Percentiles rank a stretch among this genome's conserved stretches.
phyloP scores from a whole-genome alignment of 1,139 yeast species.

The Zygoascus sp. region DNA sequence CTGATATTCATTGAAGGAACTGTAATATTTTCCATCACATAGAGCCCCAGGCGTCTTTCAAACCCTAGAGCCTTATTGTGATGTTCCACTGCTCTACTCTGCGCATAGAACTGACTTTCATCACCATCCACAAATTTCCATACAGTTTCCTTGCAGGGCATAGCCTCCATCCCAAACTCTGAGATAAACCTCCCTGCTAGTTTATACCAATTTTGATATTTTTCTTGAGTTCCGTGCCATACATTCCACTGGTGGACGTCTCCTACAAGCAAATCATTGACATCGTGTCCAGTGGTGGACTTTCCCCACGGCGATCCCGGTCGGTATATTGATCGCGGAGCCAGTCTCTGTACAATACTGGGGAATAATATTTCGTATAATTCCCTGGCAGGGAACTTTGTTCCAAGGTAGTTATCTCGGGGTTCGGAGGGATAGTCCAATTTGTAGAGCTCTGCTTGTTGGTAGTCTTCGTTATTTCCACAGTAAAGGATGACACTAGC shows the following conservation, averaged over 20 bases:
- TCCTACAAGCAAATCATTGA: slow-evolving; percentile 39
- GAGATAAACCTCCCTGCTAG: slow-evolving; percentile 43
- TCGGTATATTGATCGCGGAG: slow-evolving; percentile 36
- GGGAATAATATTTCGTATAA: slow-evolving; percentile 41
- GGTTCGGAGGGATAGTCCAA: slow-evolving; percentile 8
- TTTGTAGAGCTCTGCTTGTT: slow-evolving; percentile 17
- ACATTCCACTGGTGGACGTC: slow-evolving; percentile 50
- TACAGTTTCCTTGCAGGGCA: slow-evolving; percentile 36
- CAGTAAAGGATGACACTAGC: slow-evolving; percentile 17
- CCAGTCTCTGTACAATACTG: slow-evolving; percentile 24
- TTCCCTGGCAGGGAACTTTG: slow-evolving; percentile 20
- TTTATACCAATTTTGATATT: slow-evolving; percentile 43
- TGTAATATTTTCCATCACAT: slow-evolving; percentile 39
- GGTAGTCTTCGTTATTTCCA: slow-evolving; percentile 25
- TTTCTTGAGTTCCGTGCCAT: slow-evolving; percentile 46
- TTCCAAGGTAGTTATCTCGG: slow-evolving; percentile 16
- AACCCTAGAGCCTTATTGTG: slow-evolving; percentile 41
- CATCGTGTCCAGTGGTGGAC: slow-evolving; percentile 25
- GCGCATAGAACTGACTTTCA: slow-evolving; percentile 37
- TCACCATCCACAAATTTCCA: slow-evolving; percentile 34
- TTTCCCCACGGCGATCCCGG: slow-evolving; percentile 43
- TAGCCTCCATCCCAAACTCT: slow-evolving; percentile 47
- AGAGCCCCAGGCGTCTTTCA: slow-evolving; percentile 39
- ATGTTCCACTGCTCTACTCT: slow-evolving; percentile 37
- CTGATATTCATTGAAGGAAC: slow-evolving; percentile 15